Evolutionary conservation across 2,329 filamentous ascomycete species (phyloP), one percentile per base, ranked within the genome.

Genomic region (Pyrenochaeta sp.): DNA sequence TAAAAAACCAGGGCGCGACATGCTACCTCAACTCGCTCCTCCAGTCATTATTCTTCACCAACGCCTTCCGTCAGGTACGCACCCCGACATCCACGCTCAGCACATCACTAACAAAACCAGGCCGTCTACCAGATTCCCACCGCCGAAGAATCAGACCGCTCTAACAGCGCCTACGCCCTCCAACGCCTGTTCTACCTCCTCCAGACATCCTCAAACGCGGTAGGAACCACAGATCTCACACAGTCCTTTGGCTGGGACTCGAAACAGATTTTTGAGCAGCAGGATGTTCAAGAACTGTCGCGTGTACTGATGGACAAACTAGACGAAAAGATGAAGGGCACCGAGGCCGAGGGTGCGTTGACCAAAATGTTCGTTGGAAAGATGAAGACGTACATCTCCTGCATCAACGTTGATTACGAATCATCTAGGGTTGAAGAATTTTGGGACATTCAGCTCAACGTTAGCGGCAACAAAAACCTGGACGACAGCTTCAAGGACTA

Each of bases 231-330:
- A 37, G 94, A 99, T 67, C 82, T 99, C 26, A 99, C 94, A 6
- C 89, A 90, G 57, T 97, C 94, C 0, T 99, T 99, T 69, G 94
- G 94, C 17, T 99, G 94, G 94, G 93, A 99, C 63, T 96, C 93
- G 2, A 85, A 91, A 54, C 93, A 99, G 67, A 96, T 97, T 39
- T 99, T 99, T 61, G 93, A 97, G 74, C 94, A 99, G 69, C 94
- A 99, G 72, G 94, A 99, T 72, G 94, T 99, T 7, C 94, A 99
- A 70, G 94, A 99, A 70, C 78, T 99, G 22, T 97, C 92, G 22
- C 84, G 95, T 44, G 96, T 97, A 70, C 80, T 99, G 51, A 99
- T 99, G 89, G 94, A 99, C 73, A 87, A 90, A 47, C 87, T 99
- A 74, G 95, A 99, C 68, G 89, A 94, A 65, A 93, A 89, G 69